Evolutionary conservation across 176 grass and related monocot species (phyloP).

Genomic region (Cenchrus purpureus): DNA sequence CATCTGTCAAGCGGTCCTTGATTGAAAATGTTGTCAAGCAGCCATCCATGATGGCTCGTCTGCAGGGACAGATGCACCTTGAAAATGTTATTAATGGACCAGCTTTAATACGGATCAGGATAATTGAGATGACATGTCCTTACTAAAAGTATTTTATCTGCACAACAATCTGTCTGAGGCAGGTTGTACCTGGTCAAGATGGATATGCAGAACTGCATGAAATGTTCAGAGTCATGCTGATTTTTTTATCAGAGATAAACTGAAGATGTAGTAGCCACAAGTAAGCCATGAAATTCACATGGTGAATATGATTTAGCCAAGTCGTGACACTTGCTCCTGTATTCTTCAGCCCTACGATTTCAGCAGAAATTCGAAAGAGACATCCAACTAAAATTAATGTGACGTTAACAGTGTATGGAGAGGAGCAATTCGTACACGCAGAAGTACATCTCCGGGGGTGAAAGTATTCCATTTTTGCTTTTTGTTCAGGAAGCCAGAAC

Average conservation of each 20-base stretch:
- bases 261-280: background rate
- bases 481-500: background rate
- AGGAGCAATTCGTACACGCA: conserved; percentile 1
- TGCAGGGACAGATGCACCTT: conserved; percentile 17
- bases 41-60: conserved; percentile 1
- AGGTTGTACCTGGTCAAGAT: conserved; percentile 37
- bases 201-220: background rate
- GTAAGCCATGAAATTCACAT: too few species aligned
- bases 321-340: too few species aligned
- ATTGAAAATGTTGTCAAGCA: too few species aligned
- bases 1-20: too few species aligned
- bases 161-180: background rate
- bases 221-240: background rate
- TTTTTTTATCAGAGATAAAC: background rate
- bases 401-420: background rate
- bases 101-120: conserved; percentile 20
- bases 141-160: background rate
- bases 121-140: conserved; percentile 8
- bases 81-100: background rate
- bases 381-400: background rate
- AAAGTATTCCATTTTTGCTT: background rate
- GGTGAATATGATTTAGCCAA: background rate
- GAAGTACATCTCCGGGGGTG: conserved; percentile 1
- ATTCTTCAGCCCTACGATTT: too few species aligned
- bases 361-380: background rate